These are phyloP conservation scores for Diaporthe nobilis DNA, from an alignment of 2,329 filamentous ascomycete species.

Conservation along the genomic window DNA sequence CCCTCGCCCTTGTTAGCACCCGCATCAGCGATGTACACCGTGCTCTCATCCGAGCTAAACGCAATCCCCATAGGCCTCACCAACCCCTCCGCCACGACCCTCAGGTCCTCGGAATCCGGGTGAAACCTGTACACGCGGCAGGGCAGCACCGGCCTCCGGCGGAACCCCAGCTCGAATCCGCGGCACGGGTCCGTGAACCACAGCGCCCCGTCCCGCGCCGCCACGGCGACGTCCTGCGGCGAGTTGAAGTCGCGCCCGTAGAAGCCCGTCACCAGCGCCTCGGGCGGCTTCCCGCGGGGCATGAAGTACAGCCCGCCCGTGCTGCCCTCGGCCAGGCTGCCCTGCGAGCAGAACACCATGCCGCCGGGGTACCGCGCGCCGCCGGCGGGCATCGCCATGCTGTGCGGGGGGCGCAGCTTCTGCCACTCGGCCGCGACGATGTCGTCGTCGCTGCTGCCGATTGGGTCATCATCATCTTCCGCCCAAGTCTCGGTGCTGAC, in stretches of 20 bases:
- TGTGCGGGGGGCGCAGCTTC: slow-evolving; percentile 58
- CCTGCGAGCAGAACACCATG: slow-evolving; percentile 48
- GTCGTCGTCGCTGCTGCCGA: slow-evolving; percentile 45
- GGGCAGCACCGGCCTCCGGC: slow-evolving; percentile 59
- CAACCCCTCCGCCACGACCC: slow-evolving; percentile 64
- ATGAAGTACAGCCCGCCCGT: slow-evolving; percentile 57
- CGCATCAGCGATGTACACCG: slow-evolving; percentile 60
- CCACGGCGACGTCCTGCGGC: slow-evolving; percentile 57
- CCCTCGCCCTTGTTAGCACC: slow-evolving; percentile 50
- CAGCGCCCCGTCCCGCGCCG: slow-evolving; percentile 54
- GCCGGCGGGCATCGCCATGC: slow-evolving; percentile 72
- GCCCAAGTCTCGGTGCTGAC: no score
- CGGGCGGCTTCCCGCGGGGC: slow-evolving; percentile 50
- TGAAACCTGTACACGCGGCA: slow-evolving; percentile 64
- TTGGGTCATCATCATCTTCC: slow-evolving; percentile 47
- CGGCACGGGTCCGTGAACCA: slow-evolving; percentile 66
- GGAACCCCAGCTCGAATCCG: slow-evolving; percentile 61
- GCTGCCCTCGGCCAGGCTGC: slow-evolving; percentile 35
- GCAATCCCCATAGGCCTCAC: slow-evolving; percentile 58
- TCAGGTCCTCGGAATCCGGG: slow-evolving; percentile 55
- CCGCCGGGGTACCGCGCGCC: slow-evolving; percentile 67
- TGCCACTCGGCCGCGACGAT: slow-evolving; percentile 54
- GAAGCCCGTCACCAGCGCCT: slow-evolving; percentile 57
- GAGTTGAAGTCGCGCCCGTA: slow-evolving; percentile 63
- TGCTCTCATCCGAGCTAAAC: slow-evolving; percentile 55